phyloP scores from a whole-genome alignment of 1,284 basidiomycete species.

The Rhizoctonia solani region DNA sequence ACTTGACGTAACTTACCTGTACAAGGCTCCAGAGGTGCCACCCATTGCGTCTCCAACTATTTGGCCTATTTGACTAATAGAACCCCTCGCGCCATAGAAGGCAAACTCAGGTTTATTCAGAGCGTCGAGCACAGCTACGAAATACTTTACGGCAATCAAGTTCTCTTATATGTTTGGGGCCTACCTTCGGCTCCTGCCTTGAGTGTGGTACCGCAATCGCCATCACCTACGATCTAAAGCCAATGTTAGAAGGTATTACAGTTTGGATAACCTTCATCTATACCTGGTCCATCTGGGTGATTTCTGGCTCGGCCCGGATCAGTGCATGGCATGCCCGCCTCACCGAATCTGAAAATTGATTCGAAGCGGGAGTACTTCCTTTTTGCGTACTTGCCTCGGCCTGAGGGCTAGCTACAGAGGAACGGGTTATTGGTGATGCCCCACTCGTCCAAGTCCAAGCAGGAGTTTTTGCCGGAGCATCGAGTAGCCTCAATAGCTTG shows the following conservation, averaged over 20 bases:
- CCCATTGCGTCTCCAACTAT: slow-evolving; percentile 88
- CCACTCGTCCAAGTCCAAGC: slow-evolving; percentile 79
- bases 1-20: slow-evolving; percentile 62
- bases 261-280: slow-evolving; percentile 56
- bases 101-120: slow-evolving; percentile 42
- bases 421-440: slow-evolving; percentile 39
- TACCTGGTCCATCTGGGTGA: slow-evolving; percentile 80
- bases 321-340: slow-evolving; percentile 70
- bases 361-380: neutral
- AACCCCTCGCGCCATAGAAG: neutral
- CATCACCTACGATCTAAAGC: slow-evolving; percentile 48
- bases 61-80: slow-evolving; percentile 56
- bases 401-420: slow-evolving; percentile 35
- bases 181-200: slow-evolving; percentile 67
- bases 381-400: slow-evolving; percentile 39
- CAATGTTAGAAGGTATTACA: neutral
- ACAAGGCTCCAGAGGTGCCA: slow-evolving; percentile 89
- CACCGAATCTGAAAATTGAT: slow-evolving; percentile 61
- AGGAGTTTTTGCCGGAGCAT: slow-evolving; percentile 71
- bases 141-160: neutral
- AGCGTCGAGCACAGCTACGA: slow-evolving; percentile 44
- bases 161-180: slow-evolving; percentile 26
- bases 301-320: slow-evolving; percentile 80
- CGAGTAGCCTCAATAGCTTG: slow-evolving; percentile 75
- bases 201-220: slow-evolving; percentile 79